Percentiles rank a stretch among this genome's conserved stretches.
These are phyloP conservation scores for Alternaria triticimaculans DNA, from an alignment of 2,329 filamentous ascomycete genomes.

Conservation along the genomic window DNA sequence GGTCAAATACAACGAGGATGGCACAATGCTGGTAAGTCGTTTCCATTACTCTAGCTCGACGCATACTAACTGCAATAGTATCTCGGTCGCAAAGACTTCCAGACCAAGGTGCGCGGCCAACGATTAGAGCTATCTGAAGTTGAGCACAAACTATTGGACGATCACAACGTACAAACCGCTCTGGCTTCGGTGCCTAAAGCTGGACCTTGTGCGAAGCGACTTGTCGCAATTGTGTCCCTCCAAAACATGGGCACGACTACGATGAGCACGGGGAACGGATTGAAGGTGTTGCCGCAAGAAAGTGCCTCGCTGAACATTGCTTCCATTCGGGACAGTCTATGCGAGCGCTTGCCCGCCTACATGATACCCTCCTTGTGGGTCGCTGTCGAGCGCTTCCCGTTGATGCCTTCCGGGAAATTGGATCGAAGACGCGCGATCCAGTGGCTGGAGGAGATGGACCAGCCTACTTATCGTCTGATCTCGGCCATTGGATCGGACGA, in stretches of 20 bases:
- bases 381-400: constrained; percentile 35
- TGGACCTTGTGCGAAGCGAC: constrained; percentile 42
- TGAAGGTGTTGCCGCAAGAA: constrained; percentile 32
- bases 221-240: constrained; percentile 39
- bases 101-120: constrained; percentile 52
- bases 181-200: constrained; percentile 35
- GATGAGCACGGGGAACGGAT: not conserved
- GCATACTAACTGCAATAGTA: constrained; percentile 12
- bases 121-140: constrained; percentile 55
- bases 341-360: constrained; percentile 40
- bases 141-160: constrained; percentile 51
- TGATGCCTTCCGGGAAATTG: constrained; percentile 43
- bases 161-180: constrained; percentile 35
- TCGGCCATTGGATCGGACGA: constrained; percentile 30
- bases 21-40: constrained; percentile 27
- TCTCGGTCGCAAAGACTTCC: constrained; percentile 41
- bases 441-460: constrained; percentile 42
- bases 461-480: constrained; percentile 34
- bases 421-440: constrained; percentile 38
- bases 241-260: constrained; percentile 17
- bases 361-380: constrained; percentile 46
- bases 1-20: constrained; percentile 46
- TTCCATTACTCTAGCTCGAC: not conserved
- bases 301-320: constrained; percentile 30
- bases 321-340: constrained; percentile 36